Conservation (phyloP, 2,329 filamentous ascomycete genomes). For the Cladorrhinum sp. region DNA sequence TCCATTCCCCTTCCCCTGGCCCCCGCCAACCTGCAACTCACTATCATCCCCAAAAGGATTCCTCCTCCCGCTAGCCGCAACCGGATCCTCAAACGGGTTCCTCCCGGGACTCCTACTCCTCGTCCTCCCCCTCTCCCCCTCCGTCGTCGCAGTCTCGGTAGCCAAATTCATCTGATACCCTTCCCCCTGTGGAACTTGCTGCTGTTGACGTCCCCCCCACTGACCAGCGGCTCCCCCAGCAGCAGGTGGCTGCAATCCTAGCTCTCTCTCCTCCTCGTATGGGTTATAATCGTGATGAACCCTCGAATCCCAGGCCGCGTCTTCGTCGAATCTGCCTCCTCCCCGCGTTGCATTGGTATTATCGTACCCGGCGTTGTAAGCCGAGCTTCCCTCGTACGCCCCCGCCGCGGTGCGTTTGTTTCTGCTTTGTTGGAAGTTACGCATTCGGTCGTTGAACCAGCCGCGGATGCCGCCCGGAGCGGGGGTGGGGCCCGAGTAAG, state of each 20-base stretch:
- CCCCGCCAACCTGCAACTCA: slow-evolving; percentile 61
- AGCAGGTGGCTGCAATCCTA: slow-evolving; percentile 47
- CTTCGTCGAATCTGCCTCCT: slow-evolving; percentile 67
- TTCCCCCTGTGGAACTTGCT: slow-evolving; percentile 39
- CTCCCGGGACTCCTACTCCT: slow-evolving; percentile 42
- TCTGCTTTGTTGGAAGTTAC: slow-evolving; percentile 57
- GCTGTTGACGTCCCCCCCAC: slow-evolving; percentile 32
- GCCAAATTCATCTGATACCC: slow-evolving; percentile 51
- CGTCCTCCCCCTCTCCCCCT: slow-evolving; percentile 40
- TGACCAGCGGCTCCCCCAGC: slow-evolving; percentile 28
- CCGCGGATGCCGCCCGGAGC: slow-evolving; percentile 62
- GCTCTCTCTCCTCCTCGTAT: slow-evolving; percentile 75
- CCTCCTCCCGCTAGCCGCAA: slow-evolving; percentile 36
- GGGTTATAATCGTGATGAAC: slow-evolving; percentile 67
- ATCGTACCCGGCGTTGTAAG: slow-evolving; percentile 24
- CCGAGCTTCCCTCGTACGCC: slow-evolving; percentile 60
- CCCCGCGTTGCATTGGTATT: slow-evolving; percentile 34
- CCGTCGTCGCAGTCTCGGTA: slow-evolving; percentile 28
- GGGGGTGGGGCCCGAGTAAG: slow-evolving; percentile 52
- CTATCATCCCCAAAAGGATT: slow-evolving; percentile 71
- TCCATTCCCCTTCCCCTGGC: slow-evolving; percentile 52
- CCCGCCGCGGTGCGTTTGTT: slow-evolving; percentile 65
- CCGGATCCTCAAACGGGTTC: slow-evolving; percentile 67
- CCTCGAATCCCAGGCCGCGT: slow-evolving; percentile 81
- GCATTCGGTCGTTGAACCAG: slow-evolving; percentile 68